phyloP scores from a whole-genome alignment of 176 grass and related monocot species.

The Zoysia pacifica region DNA sequence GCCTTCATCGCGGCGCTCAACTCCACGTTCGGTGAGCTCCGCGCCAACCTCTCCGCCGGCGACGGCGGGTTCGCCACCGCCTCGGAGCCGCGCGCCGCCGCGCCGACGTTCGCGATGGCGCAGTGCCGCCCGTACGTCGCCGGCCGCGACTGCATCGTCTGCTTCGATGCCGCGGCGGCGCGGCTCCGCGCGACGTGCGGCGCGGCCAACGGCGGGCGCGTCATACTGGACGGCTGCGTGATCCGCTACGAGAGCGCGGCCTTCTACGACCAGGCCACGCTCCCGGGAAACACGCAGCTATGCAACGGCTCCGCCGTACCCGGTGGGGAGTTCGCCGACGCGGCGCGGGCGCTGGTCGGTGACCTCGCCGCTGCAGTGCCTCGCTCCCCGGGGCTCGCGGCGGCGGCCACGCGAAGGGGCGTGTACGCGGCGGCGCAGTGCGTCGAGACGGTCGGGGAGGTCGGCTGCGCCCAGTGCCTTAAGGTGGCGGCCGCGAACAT shows the following conservation, averaged over 20 bases:
- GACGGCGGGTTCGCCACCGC: conserved; percentile 59
- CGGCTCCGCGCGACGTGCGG: conserved; percentile 47
- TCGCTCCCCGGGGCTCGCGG: conserved; percentile 30
- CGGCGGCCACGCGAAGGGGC: conserved; percentile 48
- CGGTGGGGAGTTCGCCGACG: conserved; percentile 22
- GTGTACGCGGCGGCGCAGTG: conserved; percentile 75
- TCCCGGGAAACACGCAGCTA: conserved; percentile 49
- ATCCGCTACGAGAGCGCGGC: conserved; percentile 67
- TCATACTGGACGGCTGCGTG: conserved; percentile 76
- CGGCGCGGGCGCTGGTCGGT: conserved; percentile 42
- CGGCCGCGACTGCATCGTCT: conserved; percentile 51
- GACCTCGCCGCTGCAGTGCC: conserved; percentile 60
- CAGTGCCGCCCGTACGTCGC: conserved; percentile 76
- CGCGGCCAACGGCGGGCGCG: conserved; percentile 60
- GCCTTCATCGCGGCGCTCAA: conserved; percentile 63
- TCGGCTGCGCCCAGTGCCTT: conserved; percentile 55
- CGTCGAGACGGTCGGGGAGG: conserved; percentile 57
- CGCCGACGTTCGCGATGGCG: conserved; percentile 59
- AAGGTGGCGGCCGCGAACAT: conserved; percentile 57
- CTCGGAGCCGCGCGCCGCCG: conserved; percentile 34
- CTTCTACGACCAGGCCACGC: conserved; percentile 71
- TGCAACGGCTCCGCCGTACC: conserved; percentile 46
- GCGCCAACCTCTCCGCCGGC: conserved; percentile 53
- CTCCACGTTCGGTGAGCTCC: conserved; percentile 47
- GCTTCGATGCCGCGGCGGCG: conserved; percentile 55